A percentile compares a stretch with the other conserved stretches of the same genome.
Conservation (phyloP, 805 yeast genomes). For the Yarrowia yakushimensis region DNA sequence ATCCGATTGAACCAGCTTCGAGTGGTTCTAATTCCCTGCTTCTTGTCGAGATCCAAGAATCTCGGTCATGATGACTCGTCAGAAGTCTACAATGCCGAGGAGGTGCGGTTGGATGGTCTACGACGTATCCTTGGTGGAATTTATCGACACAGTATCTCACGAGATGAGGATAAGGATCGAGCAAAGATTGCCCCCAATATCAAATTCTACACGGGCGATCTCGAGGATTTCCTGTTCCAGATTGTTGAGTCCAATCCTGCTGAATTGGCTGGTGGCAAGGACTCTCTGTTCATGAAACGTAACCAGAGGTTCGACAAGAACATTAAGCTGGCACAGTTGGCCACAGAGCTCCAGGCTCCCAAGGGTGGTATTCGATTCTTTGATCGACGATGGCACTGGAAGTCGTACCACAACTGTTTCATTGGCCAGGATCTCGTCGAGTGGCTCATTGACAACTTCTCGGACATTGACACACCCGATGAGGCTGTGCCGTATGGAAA, state of each 20-base stretch:
- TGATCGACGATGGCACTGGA: constrained; percentile 91
- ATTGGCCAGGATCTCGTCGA: constrained; percentile 80
- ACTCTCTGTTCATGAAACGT: constrained; percentile 38
- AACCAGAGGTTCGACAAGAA: constrained; percentile 45
- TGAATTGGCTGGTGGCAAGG: constrained; percentile 36
- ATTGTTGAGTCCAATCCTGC: constrained; percentile 41
- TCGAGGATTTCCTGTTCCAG: constrained; percentile 60
- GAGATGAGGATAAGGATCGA: constrained; percentile 44
- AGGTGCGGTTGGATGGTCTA: constrained; percentile 87
- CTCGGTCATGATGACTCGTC: constrained; percentile 41
- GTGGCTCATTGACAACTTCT: constrained; percentile 77
- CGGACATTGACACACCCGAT: constrained; percentile 75
- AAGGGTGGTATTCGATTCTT: constrained; percentile 58
- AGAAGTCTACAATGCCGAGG: constrained; percentile 76
- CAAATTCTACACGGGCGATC: constrained; percentile 80
- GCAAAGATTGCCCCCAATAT: constrained; percentile 48
- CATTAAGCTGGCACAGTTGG: constrained; percentile 52
- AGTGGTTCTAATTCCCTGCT: constrained; percentile 76
- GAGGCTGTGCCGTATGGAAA: constrained; percentile 83
- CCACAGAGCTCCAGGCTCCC: constrained; percentile 61
- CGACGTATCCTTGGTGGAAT: constrained; percentile 56
- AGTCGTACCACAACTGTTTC: constrained; percentile 70
- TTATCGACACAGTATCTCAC: constrained; percentile 54
- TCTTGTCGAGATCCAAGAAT: neutral
- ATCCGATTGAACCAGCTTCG: constrained; percentile 54